A percentile compares a stretch with the other conserved stretches of the same genome.
These are phyloP conservation scores for Diaporthe citrichinensis DNA, from an alignment of 2,329 filamentous ascomycete genomes.

Conservation along the genomic window DNA sequence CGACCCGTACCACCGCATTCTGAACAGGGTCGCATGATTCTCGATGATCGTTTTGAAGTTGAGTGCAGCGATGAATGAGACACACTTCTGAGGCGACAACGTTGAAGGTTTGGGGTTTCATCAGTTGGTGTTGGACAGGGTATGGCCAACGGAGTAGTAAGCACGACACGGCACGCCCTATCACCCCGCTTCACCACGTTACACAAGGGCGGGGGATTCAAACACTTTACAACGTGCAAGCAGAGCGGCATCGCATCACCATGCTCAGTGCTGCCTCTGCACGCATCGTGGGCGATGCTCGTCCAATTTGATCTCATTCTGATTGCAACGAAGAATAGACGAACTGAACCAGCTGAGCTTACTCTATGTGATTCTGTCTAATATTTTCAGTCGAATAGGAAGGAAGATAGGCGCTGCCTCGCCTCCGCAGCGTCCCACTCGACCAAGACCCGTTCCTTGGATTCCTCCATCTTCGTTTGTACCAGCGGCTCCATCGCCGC, in stretches of 20 bases:
- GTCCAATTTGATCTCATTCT: neutral
- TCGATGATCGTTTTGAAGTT: no score
- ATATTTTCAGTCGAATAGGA: neutral
- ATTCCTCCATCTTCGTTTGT: constrained; percentile 42
- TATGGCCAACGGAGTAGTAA: neutral
- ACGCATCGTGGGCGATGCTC: no score
- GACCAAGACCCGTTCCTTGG: constrained; percentile 1
- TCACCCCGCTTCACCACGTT: neutral
- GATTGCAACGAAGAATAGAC: neutral
- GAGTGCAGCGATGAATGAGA: no score
- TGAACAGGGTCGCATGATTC: no score
- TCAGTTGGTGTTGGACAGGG: no score
- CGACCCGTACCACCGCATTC: no score
- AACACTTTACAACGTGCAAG: neutral
- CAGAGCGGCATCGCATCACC: no score
- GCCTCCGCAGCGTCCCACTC: constrained; percentile 5
- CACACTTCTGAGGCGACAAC: no score
- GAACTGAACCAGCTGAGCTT: neutral
- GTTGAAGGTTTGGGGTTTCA: no score
- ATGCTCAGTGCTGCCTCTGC: no score
- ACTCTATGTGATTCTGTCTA: neutral
- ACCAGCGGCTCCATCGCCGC: constrained; percentile 45
- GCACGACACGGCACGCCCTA: constrained; percentile 13
- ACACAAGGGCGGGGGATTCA: neutral
- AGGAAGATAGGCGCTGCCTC: neutral